Percentiles rank a stretch among this genome's conserved stretches.
These are phyloP conservation scores for Phialophora tarda DNA, from an alignment of 2,329 filamentous ascomycete genomes.

Conservation along the genomic window DNA sequence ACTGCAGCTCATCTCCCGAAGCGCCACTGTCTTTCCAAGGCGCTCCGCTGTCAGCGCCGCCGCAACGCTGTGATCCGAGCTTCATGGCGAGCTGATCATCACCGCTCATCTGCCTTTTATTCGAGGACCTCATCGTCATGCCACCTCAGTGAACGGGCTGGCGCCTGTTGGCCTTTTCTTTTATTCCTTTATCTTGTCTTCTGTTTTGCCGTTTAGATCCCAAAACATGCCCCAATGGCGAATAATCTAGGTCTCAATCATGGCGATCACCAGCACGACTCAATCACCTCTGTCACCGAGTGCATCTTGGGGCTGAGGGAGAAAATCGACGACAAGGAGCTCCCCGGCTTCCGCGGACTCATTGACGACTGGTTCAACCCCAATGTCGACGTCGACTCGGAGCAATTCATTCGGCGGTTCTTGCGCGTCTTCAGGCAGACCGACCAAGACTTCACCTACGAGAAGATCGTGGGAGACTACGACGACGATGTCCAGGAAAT, in stretches of 20 bases:
- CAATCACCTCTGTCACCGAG: constrained; percentile 32
- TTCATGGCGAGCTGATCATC: constrained; percentile 18
- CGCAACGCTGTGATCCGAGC: background rate
- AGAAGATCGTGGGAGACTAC: constrained; percentile 31
- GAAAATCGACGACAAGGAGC: constrained; percentile 29
- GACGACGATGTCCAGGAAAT: constrained; percentile 30
- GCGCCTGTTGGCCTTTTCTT: background rate
- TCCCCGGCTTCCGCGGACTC: constrained; percentile 28
- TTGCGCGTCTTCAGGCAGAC: constrained; percentile 33
- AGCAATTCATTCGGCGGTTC: constrained; percentile 33
- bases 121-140: background rate
- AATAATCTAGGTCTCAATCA: constrained; percentile 24
- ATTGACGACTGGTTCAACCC: constrained; percentile 36
- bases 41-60: constrained; percentile 11
- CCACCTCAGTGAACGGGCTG: constrained; percentile 1
- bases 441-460: constrained; percentile 32
- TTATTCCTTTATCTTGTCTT: constrained; percentile 12
- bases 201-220: constrained; percentile 9
- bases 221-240: constrained; percentile 24
- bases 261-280: constrained; percentile 28
- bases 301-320: constrained; percentile 31
- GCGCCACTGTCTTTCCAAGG: constrained; percentile 11
- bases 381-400: constrained; percentile 28
- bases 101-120: constrained; percentile 23
- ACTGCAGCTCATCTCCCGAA: constrained; percentile 8